Evolutionary conservation across 192 early-diverging fungal genomes (phyloP).

Genomic region (Spizellomyces punctatus): DNA sequence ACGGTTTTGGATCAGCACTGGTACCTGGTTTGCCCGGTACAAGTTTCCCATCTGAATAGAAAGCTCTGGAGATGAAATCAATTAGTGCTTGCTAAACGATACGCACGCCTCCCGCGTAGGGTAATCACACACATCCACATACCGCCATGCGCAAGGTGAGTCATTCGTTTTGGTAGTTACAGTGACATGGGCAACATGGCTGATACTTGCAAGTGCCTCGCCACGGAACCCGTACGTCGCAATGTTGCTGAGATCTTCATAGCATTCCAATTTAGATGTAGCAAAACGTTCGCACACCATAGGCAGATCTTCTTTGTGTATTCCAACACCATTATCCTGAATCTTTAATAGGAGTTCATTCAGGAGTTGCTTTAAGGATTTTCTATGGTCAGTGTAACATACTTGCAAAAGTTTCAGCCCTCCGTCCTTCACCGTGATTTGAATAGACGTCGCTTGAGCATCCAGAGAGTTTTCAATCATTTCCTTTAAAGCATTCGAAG

Average conservation of each 20-base stretch:
- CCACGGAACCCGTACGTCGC: slow-evolving; percentile 96
- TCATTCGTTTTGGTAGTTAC: slow-evolving; percentile 55
- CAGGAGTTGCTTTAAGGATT: not conserved
- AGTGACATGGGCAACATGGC: slow-evolving; percentile 90
- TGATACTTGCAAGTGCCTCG: slow-evolving; percentile 95
- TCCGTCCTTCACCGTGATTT: slow-evolving; percentile 83
- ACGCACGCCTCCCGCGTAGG: too few relatives aligned
- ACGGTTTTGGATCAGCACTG: slow-evolving; percentile 81
- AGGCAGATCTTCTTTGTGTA: slow-evolving; percentile 80
- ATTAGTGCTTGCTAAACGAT: too few relatives aligned
- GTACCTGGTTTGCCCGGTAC: slow-evolving; percentile 74
- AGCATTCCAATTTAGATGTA: slow-evolving; percentile 85
- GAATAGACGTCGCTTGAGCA: slow-evolving; percentile 85
- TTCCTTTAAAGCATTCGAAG: slow-evolving; percentile 96
- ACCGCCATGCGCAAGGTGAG: slow-evolving; percentile 55
- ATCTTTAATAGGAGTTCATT: slow-evolving; percentile 60
- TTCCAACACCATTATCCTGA: slow-evolving; percentile 94
- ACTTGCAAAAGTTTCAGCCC: slow-evolving; percentile 94
- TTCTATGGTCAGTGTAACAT: slow-evolving; percentile 34
- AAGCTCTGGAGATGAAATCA: slow-evolving; percentile 51
- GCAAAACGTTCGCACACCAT: slow-evolving; percentile 96
- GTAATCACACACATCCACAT: too few relatives aligned
- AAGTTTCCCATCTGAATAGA: slow-evolving; percentile 86
- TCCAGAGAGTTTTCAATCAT: slow-evolving; percentile 96
- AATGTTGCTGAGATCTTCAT: slow-evolving; percentile 84